Conservation (phyloP, 2,329 filamentous ascomycete species). For the Fusarium sp. region DNA sequence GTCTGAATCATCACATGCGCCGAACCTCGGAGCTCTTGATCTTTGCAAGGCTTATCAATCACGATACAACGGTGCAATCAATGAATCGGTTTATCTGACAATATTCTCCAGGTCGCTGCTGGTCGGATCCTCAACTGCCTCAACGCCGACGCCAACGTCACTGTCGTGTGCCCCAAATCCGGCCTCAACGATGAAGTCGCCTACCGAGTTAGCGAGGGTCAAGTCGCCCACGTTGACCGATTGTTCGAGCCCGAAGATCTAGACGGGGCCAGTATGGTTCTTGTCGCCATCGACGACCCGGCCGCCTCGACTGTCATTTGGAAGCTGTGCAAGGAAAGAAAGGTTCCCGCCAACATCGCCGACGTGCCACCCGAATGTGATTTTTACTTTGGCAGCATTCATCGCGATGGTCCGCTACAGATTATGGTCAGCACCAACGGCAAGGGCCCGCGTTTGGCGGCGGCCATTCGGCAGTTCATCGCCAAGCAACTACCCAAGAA, state of each 20-base stretch:
- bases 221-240: slow-evolving; percentile 84
- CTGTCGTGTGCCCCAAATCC: slow-evolving; percentile 80
- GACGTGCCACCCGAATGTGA: slow-evolving; percentile 97
- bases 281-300: slow-evolving; percentile 93
- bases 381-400: slow-evolving; percentile 97
- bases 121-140: slow-evolving; percentile 94
- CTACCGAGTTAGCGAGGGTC: slow-evolving; percentile 78
- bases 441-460: slow-evolving; percentile 91
- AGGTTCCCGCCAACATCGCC: slow-evolving; percentile 92
- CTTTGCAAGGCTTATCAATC: slow-evolving; percentile 1
- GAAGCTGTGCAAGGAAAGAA: slow-evolving; percentile 88
- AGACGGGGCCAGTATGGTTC: slow-evolving; percentile 84
- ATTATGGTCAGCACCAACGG: slow-evolving; percentile 99
- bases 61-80: not conserved
- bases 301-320: slow-evolving; percentile 90
- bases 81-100: not conserved
- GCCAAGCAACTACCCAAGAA: slow-evolving; percentile 80
- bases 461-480: slow-evolving; percentile 85
- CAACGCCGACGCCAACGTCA: slow-evolving; percentile 92
- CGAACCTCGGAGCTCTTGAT: slow-evolving; percentile 11
- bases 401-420: slow-evolving; percentile 94
- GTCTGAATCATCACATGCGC: slow-evolving; percentile 43
- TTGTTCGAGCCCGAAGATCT: slow-evolving; percentile 89
- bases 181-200: slow-evolving; percentile 91
- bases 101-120: slow-evolving; percentile 79